Conservation (phyloP, 768 basidiomycete species). For the Saitozyma sp. region DNA sequence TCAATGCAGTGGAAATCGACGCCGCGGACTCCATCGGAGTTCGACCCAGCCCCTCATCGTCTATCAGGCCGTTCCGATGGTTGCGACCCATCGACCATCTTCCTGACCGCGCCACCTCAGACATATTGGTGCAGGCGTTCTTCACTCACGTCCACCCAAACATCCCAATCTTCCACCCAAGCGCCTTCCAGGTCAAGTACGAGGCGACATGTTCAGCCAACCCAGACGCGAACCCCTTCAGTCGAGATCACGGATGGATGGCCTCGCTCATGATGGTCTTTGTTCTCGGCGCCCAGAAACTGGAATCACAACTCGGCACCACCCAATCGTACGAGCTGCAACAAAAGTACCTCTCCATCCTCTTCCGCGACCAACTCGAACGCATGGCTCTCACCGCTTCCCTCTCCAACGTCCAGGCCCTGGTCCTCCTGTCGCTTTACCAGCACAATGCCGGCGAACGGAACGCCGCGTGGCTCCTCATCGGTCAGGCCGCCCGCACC, state of each 20-base stretch:
- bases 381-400: constrained; percentile 12
- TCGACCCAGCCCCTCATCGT: no score
- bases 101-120: no score
- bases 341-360: constrained; percentile 13
- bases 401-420: constrained; percentile 19
- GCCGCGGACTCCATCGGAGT: no score
- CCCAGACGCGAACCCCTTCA: neutral
- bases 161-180: constrained; percentile 13
- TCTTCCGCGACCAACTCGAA: constrained; percentile 14
- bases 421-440: constrained; percentile 17
- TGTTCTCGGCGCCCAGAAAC: constrained; percentile 12
- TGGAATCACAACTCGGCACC: constrained; percentile 2
- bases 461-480: constrained; percentile 19
- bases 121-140: constrained; percentile 4
- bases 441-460: constrained; percentile 25
- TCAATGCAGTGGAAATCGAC: no score
- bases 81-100: no score
- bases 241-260: constrained; percentile 11
- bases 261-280: constrained; percentile 11
- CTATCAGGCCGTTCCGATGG: no score
- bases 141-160: constrained; percentile 22
- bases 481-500: constrained; percentile 15
- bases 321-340: constrained; percentile 5
- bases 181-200: constrained; percentile 10
- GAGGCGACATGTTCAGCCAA: constrained; percentile 6